Percentiles rank a stretch among this genome's conserved stretches.
phyloP scores from a whole-genome alignment of 2,329 filamentous ascomycete genomes.

The Hypoxylon sp. region DNA sequence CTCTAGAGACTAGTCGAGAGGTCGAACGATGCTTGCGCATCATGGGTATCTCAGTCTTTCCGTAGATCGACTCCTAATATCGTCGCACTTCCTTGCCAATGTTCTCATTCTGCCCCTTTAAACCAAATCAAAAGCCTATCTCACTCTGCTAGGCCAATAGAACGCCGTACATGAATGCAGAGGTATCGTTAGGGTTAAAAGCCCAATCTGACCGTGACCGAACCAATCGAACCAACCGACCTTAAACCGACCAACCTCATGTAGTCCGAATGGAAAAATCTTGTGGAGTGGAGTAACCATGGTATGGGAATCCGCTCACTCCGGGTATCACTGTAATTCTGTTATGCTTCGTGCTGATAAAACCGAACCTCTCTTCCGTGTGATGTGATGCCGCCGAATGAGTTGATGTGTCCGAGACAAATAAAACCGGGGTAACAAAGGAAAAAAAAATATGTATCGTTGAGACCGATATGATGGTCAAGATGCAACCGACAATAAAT shows the following conservation, averaged over 20 bases:
- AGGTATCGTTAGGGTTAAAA: constrained; percentile 45
- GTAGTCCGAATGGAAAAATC: constrained; percentile 44
- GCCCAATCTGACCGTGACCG: constrained; percentile 40
- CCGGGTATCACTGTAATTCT: constrained; percentile 56
- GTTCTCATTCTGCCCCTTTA: constrained; percentile 24
- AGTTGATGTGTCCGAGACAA: constrained; percentile 28
- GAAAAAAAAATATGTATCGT: constrained; percentile 37
- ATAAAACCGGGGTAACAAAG: constrained; percentile 32
- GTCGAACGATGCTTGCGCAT: background rate
- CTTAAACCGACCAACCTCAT: constrained; percentile 34
- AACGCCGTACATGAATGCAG: constrained; percentile 53
- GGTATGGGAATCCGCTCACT: constrained; percentile 50
- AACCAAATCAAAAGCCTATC: constrained; percentile 36
- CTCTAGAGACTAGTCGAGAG: background rate
- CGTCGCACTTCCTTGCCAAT: background rate
- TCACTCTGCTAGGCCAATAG: constrained; percentile 47
- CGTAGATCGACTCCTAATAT: background rate
- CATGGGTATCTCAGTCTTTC: constrained; percentile 1
- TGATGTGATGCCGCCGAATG: constrained; percentile 41
- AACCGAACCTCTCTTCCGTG: constrained; percentile 38
- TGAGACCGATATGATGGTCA: constrained; percentile 37
- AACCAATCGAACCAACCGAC: constrained; percentile 37
- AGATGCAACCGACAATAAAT: constrained; percentile 28
- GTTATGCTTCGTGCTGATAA: constrained; percentile 53
- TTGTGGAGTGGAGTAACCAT: constrained; percentile 54